Percentiles rank a stretch among this genome's conserved stretches.
phyloP scores from a whole-genome alignment of 1,139 yeast species.

The Entelexis paramagnoliae region DNA sequence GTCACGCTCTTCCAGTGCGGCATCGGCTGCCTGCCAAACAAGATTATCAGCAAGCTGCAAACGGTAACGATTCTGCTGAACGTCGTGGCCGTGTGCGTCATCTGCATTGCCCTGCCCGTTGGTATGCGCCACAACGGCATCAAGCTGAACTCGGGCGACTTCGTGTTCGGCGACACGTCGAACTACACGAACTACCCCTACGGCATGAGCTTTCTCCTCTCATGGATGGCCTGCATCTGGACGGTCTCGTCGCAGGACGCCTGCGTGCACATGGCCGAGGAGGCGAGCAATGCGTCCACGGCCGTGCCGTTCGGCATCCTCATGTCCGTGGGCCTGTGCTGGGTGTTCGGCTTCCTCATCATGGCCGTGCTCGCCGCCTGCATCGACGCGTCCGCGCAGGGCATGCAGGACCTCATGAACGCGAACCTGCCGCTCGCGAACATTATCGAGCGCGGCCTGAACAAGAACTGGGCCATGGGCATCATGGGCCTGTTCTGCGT shows the following conservation, averaged over 20 bases:
- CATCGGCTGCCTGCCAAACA: constrained; percentile 36
- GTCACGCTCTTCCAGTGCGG: constrained; percentile 39
- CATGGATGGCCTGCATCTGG: constrained; percentile 50
- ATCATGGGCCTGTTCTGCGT: constrained; percentile 29
- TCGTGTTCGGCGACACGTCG: constrained; percentile 47
- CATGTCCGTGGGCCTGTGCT: constrained; percentile 47
- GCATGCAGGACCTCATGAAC: constrained; percentile 34
- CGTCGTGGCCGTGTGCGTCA: constrained; percentile 45
- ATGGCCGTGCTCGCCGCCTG: constrained; percentile 24
- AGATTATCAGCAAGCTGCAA: constrained; percentile 42
- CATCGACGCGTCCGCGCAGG: constrained; percentile 13
- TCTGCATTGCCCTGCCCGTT: constrained; percentile 55
- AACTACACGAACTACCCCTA: constrained; percentile 50
- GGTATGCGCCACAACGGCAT: constrained; percentile 25
- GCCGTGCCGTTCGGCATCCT: constrained; percentile 60
- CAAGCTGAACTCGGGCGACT: constrained; percentile 28
- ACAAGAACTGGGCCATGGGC: constrained; percentile 52
- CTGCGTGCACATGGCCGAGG: constrained; percentile 61
- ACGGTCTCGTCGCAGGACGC: constrained; percentile 67
- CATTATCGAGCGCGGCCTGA: constrained; percentile 53
- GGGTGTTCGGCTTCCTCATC: constrained; percentile 51
- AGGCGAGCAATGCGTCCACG: constrained; percentile 52
- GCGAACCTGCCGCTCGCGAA: constrained; percentile 48
- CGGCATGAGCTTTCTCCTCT: constrained; percentile 56
- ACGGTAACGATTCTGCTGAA: constrained; percentile 49